Base-by-base conservation (phyloP, 192 early-diverging fungal genomes). In the Entrophospora sp. region DNA sequence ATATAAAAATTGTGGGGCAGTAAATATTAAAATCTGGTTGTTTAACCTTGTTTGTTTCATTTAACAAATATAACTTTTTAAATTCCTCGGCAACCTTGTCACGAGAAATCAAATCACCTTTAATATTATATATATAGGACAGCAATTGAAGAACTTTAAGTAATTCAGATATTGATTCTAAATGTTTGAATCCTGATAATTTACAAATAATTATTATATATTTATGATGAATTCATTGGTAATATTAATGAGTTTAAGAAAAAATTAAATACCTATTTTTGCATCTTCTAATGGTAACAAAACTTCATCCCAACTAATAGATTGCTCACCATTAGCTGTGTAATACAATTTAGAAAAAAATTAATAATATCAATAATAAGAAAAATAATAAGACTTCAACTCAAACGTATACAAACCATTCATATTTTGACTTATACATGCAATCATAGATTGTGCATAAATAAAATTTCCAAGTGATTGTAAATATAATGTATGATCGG, bases 401-500 rank as follows among this genome's bases (percentile, higher is more conserved):
- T 7, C 1, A 32, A 25, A 35, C 37, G 7, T 37, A 13, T 55
- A 9, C 7, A 22, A 7, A 66, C 64, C 64, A 43, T 43, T 36
- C 18, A 45, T 18, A 55, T 55, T 37, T 31, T 55, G 40, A 42
- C 18, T 56, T 28, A 66, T 40, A 31, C 64, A 55, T 22, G 46
- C 64, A 37, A 66, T 53, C 18, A 66, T 8, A 1, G 35, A 55
- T 24, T 66, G 49, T 14, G 64, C 64, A 27, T 66, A 66, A 13
- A 49, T 44, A 13, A 55, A 66, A 7, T 66, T 34, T 31, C 24
- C 49, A 36, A 66, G 5, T 37, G 64, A 66, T 28, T 66, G 64
- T 35, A 66, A 22, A 55, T 42, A 28, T 20, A 66, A 55, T 10
- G 64, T 40, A 55, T 66, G 64, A 43, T 66, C 64, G 5, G 64